These are phyloP conservation scores for Cokeromyces recurvatus DNA, from an alignment of 371 early-diverging fungal genomes.

Conservation along the genomic window DNA sequence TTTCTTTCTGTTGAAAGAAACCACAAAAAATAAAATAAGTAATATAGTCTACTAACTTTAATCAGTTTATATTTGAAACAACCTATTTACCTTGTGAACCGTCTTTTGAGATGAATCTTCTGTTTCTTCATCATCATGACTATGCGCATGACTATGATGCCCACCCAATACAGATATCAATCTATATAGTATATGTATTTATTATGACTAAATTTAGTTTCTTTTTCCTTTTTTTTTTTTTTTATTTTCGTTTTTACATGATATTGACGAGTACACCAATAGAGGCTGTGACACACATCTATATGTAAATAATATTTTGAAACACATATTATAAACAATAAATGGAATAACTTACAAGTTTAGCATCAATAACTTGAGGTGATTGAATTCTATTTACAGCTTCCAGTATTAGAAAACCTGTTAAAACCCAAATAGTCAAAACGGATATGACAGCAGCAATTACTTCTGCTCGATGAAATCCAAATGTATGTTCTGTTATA, in stretches of 20 bases:
- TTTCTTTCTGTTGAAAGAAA: conserved; percentile 34
- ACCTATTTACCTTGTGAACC: no score
- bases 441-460: conserved; percentile 80
- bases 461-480: conserved; percentile 84
- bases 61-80: no score
- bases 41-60: no score
- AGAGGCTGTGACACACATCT: conserved; percentile 69
- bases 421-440: conserved; percentile 79
- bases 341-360: conserved; percentile 36
- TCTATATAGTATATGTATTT: no score
- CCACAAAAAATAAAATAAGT: no score
- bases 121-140: conserved; percentile 16
- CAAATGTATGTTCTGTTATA: conserved; percentile 76
- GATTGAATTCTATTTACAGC: conserved; percentile 68
- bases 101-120: no score
- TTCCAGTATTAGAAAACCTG: conserved; percentile 69
- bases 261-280: conserved; percentile 81
- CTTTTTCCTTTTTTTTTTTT: no score
- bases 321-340: not conserved
- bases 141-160: conserved; percentile 41
- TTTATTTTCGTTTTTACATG: conserved; percentile 39
- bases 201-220: no score
- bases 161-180: conserved; percentile 44
- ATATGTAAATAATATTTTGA: not conserved
- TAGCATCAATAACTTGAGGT: conserved; percentile 75